A percentile compares a stretch with the other conserved stretches of the same genome.
Conservation (phyloP, 805 yeast genomes). For the Candida sanyiensis region DNA sequence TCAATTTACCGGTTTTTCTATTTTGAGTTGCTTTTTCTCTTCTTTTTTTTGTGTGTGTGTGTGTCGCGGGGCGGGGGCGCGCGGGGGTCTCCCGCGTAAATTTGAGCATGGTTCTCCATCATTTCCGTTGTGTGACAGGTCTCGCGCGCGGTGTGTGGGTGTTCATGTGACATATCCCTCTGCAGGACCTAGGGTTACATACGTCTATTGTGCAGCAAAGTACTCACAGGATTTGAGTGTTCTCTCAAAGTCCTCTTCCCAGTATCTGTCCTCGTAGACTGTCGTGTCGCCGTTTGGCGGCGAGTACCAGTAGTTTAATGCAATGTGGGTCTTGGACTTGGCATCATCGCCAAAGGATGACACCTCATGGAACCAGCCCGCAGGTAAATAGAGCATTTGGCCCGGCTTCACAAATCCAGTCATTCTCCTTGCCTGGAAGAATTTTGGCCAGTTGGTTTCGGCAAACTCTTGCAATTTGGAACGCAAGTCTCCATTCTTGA, state of each 20-base stretch:
- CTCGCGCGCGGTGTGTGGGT: neutral
- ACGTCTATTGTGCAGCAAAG: conserved; percentile 1
- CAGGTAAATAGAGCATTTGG: conserved; percentile 63
- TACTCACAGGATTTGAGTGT: conserved; percentile 32
- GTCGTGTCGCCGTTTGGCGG: conserved; percentile 44
- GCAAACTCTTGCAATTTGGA: conserved; percentile 32
- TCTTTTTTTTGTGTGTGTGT: too few species aligned
- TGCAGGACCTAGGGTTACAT: conserved; percentile 4
- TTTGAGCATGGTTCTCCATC: neutral
- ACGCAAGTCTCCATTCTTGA: conserved; percentile 28
- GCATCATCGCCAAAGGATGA: conserved; percentile 47
- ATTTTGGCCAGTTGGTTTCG: conserved; percentile 42
- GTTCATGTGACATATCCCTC: neutral
- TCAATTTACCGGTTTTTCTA: too few species aligned
- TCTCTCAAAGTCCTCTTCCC: conserved; percentile 47
- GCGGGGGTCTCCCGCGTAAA: neutral
- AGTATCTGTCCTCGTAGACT: conserved; percentile 45
- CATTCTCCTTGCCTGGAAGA: conserved; percentile 36
- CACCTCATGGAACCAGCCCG: conserved; percentile 83
- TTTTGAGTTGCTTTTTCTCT: too few species aligned
- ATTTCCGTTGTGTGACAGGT: neutral
- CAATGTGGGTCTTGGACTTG: conserved; percentile 41
- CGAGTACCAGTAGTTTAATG: conserved; percentile 70
- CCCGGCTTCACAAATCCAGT: conserved; percentile 52
- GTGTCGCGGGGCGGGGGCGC: too few species aligned